Conservation (phyloP, 345 rosid genomes). For the Cardamine chenopodiifolia region DNA sequence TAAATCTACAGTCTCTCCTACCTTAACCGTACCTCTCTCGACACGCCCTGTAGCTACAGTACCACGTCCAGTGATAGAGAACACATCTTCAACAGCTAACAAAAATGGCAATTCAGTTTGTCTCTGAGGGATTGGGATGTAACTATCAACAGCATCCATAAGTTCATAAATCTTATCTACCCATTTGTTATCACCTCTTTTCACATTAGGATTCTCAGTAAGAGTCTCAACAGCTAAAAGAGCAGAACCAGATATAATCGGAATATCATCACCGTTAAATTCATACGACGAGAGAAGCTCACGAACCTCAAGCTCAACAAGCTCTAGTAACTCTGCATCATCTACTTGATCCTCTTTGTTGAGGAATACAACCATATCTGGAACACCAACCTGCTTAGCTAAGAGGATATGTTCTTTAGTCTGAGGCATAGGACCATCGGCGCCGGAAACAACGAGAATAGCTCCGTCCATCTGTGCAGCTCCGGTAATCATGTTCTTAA, state of each 20-base stretch:
- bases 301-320: slow-evolving; percentile 97
- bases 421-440: slow-evolving; percentile 96
- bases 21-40: slow-evolving; percentile 77
- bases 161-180: slow-evolving; percentile 89
- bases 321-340: slow-evolving; percentile 81
- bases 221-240: slow-evolving; percentile 79
- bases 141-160: slow-evolving; percentile 85
- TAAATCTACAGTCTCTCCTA: slow-evolving; percentile 76
- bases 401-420: slow-evolving; percentile 85
- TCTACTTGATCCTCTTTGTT: slow-evolving; percentile 94
- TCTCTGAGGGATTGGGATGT: slow-evolving; percentile 80
- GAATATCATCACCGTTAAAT: slow-evolving; percentile 85
- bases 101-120: slow-evolving; percentile 84
- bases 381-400: slow-evolving; percentile 92
- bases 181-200: slow-evolving; percentile 85
- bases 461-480: slow-evolving; percentile 97
- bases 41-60: slow-evolving; percentile 91
- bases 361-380: slow-evolving; percentile 83
- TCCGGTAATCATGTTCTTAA: slow-evolving; percentile 89
- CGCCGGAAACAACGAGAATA: slow-evolving; percentile 78
- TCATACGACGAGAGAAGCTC: slow-evolving; percentile 81
- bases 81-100: slow-evolving; percentile 89
- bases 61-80: slow-evolving; percentile 91
- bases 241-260: slow-evolving; percentile 84
- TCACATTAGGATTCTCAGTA: slow-evolving; percentile 64